Base-by-base conservation (phyloP, 257 asterid species). In the Petunia axillaris region DNA sequence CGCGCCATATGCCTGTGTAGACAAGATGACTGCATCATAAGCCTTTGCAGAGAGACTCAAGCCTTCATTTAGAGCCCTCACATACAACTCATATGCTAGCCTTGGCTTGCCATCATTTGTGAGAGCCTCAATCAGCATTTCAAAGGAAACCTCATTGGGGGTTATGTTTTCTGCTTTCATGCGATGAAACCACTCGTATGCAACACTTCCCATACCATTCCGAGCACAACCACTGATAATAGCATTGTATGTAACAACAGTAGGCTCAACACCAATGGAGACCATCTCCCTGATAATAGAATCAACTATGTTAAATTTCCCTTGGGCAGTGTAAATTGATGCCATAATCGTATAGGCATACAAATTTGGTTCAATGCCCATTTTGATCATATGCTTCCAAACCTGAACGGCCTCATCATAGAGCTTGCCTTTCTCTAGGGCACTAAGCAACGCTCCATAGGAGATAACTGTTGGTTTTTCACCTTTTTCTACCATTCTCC, bases 291-390 rank as follows among this genome's bases (percentile, higher is more conserved):
- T 82, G 77, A 94, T 86, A 67, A 91, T 80, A 35, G 91, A 89
- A 43, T 87, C 89, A 41, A 96, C 93, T 2, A 75, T 76, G n/a
- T 92, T 89, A 7, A 89, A 91, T 64, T 88, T 88, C 16, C 93
- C 94, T 75, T 86, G 94, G 59, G 88, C 90, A 0, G 97, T 87
- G 67, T 92, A 81, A 35, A 94, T 84, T 5, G 99, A 92, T 67
- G 99, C 97, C 97, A 95, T 86, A 78, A 92, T 95, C 2, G 99
- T 95, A 84, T 95, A 95, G 11, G 97, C 92, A 66, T 96, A 90
- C 46, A 94, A 52, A 64, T 96, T 96, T 36, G 99, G 97, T 66
- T 86, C 79, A 0, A 92, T 82, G 0, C 98, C 98, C 2, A 92
- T 86, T 84, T 86, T 94, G 1, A 81, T 7, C 98, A 94, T 96